These are phyloP conservation scores for Colletotrichum tofieldiae DNA, from an alignment of 2,329 filamentous ascomycete genomes.

Conservation along the genomic window DNA sequence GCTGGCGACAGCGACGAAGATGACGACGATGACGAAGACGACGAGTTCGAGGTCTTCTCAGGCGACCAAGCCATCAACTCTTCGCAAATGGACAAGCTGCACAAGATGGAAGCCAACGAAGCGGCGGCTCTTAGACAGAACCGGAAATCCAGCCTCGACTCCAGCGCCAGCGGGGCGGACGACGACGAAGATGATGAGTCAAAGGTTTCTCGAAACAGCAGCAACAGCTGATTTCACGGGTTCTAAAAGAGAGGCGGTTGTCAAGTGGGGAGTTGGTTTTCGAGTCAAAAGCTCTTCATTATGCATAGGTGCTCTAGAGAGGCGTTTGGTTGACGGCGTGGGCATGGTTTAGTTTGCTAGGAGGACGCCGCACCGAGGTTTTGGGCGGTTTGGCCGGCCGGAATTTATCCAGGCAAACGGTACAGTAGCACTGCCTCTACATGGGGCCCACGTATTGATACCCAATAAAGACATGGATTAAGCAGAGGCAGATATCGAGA, in stretches of 20 bases:
- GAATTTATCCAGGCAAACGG: background rate
- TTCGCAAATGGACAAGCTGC: slow-evolving; percentile 68
- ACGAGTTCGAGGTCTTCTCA: slow-evolving; percentile 59
- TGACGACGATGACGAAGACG: slow-evolving; percentile 57
- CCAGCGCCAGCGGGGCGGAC: slow-evolving; percentile 42
- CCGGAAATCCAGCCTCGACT: slow-evolving; percentile 50
- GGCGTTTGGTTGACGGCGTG: slow-evolving; percentile 26
- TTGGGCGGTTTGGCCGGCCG: background rate
- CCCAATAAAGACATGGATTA: slow-evolving; percentile 32
- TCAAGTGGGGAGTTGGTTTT: background rate
- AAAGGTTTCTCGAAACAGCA: slow-evolving; percentile 39
- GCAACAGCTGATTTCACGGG: slow-evolving; percentile 25
- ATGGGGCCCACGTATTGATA: slow-evolving; percentile 34
- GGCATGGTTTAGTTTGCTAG: slow-evolving; percentile 16
- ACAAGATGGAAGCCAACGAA: slow-evolving; percentile 74
- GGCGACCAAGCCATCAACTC: slow-evolving; percentile 60
- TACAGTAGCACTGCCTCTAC: background rate
- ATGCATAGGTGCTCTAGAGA: slow-evolving; percentile 7
- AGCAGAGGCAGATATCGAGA: background rate
- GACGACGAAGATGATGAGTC: slow-evolving; percentile 57
- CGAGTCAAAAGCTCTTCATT: background rate
- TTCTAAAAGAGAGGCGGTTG: slow-evolving; percentile 33
- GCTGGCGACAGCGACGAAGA: slow-evolving; percentile 62
- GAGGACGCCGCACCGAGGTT: slow-evolving; percentile 3
- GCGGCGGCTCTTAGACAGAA: slow-evolving; percentile 64